Base-by-base conservation (phyloP, 2,329 filamentous ascomycete species). In the Cucurbitaria berberidis region DNA sequence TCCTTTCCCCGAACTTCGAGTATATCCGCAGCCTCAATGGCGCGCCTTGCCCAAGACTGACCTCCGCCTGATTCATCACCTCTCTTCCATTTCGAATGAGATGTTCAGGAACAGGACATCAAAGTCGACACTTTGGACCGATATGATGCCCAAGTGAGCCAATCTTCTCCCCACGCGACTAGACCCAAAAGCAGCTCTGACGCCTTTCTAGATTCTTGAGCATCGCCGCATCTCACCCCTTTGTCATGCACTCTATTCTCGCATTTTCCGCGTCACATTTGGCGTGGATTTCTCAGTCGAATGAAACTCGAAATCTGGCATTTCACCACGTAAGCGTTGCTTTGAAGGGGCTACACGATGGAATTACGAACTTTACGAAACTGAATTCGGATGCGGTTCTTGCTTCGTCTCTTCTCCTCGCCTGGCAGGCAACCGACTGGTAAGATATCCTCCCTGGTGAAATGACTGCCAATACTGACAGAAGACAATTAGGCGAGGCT, bases 381-480 rank as follows among this genome's bases (percentile, higher is more conserved):
- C 86, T 89, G 46, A 96, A 92, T 56, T 93, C 91, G 1, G 93
- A 99, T 76, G 92, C 93, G 38, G 88, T 97, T 57, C 83, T 99
- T 48, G 93, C 93, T 22, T 91, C 93, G 27, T 97, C 93, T 22
- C 86, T 97, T 39, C 84, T 98, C 42, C 83, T 99, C 44, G 96
- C 93, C 32, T 98, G 95, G 93, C 93, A 98, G 79, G 90, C 91
- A 50, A 95, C 89, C 55, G 93, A 98, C 79, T 98, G 93, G 93
- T 96, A 83, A 81, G 88, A 79, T 15, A 27, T n/a, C 22, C 11
- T 5, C 13, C 18, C 30, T 19, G 36, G 40, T 11, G 22, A 43
- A 18, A 3, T 15, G 9, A 21, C 10, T n/a, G 32, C 35, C 13
- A 38, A 30, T 18, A 45, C 58, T 68, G 35, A 67, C 59, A 19